These are phyloP conservation scores for Ophiocordyceps camponoti-floridani DNA, from an alignment of 2,329 filamentous ascomycete species.

Conservation along the genomic window DNA sequence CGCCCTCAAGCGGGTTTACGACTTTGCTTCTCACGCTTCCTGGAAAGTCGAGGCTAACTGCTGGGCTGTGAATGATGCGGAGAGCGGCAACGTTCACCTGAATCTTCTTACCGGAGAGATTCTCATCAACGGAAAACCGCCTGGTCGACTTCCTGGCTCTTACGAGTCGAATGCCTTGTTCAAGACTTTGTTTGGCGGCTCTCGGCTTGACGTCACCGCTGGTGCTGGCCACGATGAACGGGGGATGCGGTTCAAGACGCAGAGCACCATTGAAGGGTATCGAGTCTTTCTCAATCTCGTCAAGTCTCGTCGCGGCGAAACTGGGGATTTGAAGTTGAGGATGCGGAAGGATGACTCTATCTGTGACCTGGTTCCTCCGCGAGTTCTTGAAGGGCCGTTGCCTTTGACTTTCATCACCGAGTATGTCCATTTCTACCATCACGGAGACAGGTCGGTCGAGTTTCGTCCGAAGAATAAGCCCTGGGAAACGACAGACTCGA, in stretches of 20 bases:
- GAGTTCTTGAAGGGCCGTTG: constrained; percentile 10
- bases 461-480: constrained; percentile 11
- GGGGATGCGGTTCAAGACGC: constrained; percentile 23
- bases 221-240: constrained; percentile 13
- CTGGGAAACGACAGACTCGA: constrained; percentile 2
- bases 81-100: constrained; percentile 17
- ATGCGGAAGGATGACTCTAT: constrained; percentile 3
- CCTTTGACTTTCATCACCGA: constrained; percentile 20
- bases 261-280: constrained; percentile 11
- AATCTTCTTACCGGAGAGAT: constrained; percentile 33
- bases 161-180: constrained; percentile 25
- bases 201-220: constrained; percentile 24
- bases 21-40: not conserved
- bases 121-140: constrained; percentile 29
- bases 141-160: constrained; percentile 24
- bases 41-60: not conserved
- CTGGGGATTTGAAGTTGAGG: constrained; percentile 13
- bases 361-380: constrained; percentile 13
- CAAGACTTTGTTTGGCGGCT: constrained; percentile 17
- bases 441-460: constrained; percentile 9
- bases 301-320: constrained; percentile 1
- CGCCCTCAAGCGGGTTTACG: not conserved
- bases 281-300: constrained; percentile 16
- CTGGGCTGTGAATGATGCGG: not conserved
- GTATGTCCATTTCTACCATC: constrained; percentile 27